These are phyloP conservation scores for Cymbidium sinense DNA, from an alignment of 106 monocot species.

Conservation along the genomic window DNA sequence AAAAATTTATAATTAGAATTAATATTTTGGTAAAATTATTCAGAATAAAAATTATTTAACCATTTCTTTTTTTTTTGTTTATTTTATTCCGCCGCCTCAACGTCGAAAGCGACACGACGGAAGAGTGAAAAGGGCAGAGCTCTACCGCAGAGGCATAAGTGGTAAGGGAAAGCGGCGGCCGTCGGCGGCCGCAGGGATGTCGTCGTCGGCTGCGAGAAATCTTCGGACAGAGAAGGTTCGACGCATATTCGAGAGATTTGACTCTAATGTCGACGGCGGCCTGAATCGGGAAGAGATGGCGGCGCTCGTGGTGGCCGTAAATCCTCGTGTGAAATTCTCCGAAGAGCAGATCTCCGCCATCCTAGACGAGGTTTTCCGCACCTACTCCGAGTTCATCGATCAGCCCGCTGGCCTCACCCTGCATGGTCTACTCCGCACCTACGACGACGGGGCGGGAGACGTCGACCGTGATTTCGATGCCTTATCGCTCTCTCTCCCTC, in stretches of 20 bases:
- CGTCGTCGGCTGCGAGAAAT: constrained; percentile 1
- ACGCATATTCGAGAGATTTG: constrained; percentile 18
- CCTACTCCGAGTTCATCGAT: constrained; percentile 47
- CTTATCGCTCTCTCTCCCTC: constrained; percentile 12
- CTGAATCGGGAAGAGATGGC: constrained; percentile 61
- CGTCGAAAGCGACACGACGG: background rate
- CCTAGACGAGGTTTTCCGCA: constrained; percentile 60
- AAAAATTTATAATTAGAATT: no score
- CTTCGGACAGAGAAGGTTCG: constrained; percentile 33
- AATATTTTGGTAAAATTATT: no score
- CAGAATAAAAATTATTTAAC: no score
- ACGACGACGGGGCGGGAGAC: constrained; percentile 63
- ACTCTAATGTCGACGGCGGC: constrained; percentile 16
- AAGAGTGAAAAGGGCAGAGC: background rate
- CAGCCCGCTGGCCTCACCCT: constrained; percentile 22
- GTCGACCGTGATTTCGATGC: constrained; percentile 65
- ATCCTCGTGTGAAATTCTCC: constrained; percentile 48
- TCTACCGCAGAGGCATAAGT: background rate
- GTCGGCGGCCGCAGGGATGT: background rate
- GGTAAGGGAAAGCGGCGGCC: background rate
- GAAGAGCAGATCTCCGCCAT: constrained; percentile 52
- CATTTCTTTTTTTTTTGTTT: no score
- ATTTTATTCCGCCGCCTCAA: background rate
- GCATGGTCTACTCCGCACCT: constrained; percentile 38
- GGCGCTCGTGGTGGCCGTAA: constrained; percentile 49